Evolutionary conservation across 2,329 filamentous ascomycete genomes (phyloP).

Genomic region (Colletotrichum caudatum): DNA sequence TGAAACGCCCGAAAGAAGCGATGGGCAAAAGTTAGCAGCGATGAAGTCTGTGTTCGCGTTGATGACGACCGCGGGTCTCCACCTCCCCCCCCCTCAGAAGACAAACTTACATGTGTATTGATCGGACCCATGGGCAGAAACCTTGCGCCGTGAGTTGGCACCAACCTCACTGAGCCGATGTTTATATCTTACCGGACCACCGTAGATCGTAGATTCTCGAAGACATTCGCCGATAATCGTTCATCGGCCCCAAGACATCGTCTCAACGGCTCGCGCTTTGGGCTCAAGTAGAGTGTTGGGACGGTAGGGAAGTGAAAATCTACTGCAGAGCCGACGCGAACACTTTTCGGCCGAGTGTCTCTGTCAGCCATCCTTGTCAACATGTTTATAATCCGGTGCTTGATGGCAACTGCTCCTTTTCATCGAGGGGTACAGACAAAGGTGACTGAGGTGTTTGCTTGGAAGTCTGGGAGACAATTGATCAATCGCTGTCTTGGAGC

Average conservation of each 20-base stretch:
- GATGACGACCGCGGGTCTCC: background rate
- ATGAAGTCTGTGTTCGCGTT: too few species aligned
- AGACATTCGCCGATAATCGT: background rate
- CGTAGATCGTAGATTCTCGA: background rate
- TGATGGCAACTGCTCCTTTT: background rate
- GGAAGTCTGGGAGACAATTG: too few species aligned
- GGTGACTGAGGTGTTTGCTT: background rate
- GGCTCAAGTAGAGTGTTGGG: background rate
- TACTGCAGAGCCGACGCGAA: background rate
- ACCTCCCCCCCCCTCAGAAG: too few species aligned
- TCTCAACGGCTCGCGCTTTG: background rate
- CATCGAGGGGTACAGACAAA: background rate
- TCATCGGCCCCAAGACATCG: background rate
- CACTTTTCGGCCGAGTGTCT: background rate
- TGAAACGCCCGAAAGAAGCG: background rate
- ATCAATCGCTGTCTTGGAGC: background rate
- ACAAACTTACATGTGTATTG: background rate
- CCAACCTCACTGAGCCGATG: background rate
- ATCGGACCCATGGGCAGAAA: background rate
- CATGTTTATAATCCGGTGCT: background rate
- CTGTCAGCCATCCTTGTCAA: background rate
- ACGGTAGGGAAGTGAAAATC: background rate
- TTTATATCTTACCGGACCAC: background rate
- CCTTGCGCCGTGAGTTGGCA: background rate
- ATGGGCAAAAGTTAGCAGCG: conserved; percentile 3